Evolutionary conservation across 257 asterid species (phyloP).

Genomic region (Penstemon davidsonii): DNA sequence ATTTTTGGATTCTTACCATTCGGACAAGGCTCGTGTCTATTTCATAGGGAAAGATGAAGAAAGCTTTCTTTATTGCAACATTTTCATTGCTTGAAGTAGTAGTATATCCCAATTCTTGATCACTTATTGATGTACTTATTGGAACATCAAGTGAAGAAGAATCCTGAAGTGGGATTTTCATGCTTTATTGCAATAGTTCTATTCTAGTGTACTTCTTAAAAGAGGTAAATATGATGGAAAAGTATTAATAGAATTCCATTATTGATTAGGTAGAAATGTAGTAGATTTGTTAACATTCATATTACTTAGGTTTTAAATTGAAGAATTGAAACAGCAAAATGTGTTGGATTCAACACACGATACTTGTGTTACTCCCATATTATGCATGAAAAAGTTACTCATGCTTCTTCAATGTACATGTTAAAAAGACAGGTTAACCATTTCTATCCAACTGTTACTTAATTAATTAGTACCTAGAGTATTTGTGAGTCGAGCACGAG

Average conservation of each 20-base stretch:
- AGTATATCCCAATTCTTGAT: conserved; percentile 33
- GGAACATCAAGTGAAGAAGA: conserved; percentile 26
- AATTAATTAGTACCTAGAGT: conserved; percentile 20
- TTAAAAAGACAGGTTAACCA: conserved; percentile 16
- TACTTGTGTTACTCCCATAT: conserved; percentile 47
- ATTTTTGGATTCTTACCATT: conserved; percentile 32
- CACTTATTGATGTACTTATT: conserved; percentile 36
- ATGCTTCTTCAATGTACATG: conserved; percentile 52
- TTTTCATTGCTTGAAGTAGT: conserved; percentile 16
- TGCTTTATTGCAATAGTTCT: conserved; percentile 10
- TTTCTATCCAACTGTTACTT: conserved; percentile 34
- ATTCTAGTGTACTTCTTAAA: not conserved
- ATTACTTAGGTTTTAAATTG: conserved; percentile 20
- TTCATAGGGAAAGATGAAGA: conserved; percentile 8
- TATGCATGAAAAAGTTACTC: conserved; percentile 39
- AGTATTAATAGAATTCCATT: not conserved
- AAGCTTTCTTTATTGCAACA: conserved; percentile 1
- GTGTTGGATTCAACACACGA: conserved; percentile 41
- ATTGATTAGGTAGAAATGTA: not conserved
- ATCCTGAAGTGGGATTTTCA: conserved; percentile 23
- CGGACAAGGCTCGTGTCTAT: conserved; percentile 34
- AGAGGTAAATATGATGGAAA: conserved; percentile 8
- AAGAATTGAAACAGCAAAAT: conserved; percentile 18
- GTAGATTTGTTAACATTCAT: conserved; percentile 20
- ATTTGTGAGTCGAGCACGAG: not conserved